These are phyloP conservation scores for Saccharum spontaneum DNA, from an alignment of 176 grass and related monocot species.

Conservation along the genomic window DNA sequence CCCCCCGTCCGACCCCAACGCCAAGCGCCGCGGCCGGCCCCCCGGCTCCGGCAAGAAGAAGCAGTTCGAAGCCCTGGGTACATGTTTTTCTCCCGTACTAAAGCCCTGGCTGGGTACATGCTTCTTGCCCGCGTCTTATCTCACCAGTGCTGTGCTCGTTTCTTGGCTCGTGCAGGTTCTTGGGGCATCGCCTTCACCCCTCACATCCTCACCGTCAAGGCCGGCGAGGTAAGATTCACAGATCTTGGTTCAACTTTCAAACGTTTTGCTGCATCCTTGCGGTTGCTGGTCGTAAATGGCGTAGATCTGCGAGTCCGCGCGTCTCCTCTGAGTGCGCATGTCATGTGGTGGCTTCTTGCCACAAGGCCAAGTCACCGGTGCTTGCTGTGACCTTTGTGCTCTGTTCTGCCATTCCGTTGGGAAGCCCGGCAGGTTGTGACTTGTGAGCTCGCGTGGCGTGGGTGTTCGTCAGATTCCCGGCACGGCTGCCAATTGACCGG, in stretches of 20 bases:
- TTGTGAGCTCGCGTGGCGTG: slow-evolving; percentile 23
- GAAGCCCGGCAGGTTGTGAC: slow-evolving; percentile 28
- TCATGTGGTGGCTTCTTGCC: not conserved
- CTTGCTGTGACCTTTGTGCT: slow-evolving; percentile 8
- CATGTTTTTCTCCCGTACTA: not conserved
- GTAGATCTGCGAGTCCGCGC: slow-evolving; percentile 27
- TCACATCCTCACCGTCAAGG: slow-evolving; percentile 88
- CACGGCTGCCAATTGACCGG: slow-evolving; percentile 44
- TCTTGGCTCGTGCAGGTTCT: slow-evolving; percentile 54
- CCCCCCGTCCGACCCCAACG: slow-evolving; percentile 69
- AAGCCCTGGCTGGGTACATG: not conserved
- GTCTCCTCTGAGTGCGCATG: not conserved
- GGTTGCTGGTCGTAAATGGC: not conserved
- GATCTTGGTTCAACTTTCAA: slow-evolving; percentile 26
- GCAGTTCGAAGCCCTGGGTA: slow-evolving; percentile 98
- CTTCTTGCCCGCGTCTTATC: slow-evolving; percentile 7
- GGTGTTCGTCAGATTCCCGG: slow-evolving; percentile 50
- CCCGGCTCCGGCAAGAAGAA: slow-evolving; percentile 97
- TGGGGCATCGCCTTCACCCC: slow-evolving; percentile 94
- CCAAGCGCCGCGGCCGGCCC: slow-evolving; percentile 83
- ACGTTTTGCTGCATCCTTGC: not conserved
- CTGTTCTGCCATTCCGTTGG: slow-evolving; percentile 38
- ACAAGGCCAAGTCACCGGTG: not conserved
- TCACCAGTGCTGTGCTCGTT: slow-evolving; percentile 5
- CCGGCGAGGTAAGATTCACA: slow-evolving; percentile 78